These are phyloP conservation scores for Alopecurus myosuroides DNA, from an alignment of 176 grass and related monocot genomes.

Conservation along the genomic window DNA sequence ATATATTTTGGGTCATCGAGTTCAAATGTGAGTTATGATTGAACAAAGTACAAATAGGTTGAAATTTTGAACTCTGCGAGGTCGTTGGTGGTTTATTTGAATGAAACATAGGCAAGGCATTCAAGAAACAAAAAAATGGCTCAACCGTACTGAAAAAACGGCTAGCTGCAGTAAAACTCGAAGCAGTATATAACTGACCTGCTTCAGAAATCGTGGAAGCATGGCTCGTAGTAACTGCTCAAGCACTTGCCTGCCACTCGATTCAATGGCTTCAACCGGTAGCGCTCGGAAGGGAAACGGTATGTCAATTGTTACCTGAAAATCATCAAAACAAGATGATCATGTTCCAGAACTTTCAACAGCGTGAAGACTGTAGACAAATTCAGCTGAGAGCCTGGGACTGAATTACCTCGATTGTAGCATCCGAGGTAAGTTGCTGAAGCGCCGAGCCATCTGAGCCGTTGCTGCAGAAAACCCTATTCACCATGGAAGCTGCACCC, in stretches of 20 bases:
- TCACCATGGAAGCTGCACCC: slow-evolving; percentile 99
- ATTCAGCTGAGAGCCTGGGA: neutral
- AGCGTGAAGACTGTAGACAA: neutral
- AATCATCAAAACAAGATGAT: slow-evolving; percentile 17
- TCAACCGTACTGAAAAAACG: neutral
- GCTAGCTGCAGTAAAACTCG: neutral
- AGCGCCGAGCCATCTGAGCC: slow-evolving; percentile 30
- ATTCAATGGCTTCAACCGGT: slow-evolving; percentile 81
- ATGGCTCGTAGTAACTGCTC: slow-evolving; percentile 72
- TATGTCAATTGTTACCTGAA: slow-evolving; percentile 86
- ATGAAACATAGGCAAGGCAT: neutral
- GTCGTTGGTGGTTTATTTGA: neutral
- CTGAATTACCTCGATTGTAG: slow-evolving; percentile 72
- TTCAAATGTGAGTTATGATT: neutral
- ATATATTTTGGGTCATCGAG: slow-evolving; percentile 1
- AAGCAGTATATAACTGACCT: slow-evolving; percentile 37
- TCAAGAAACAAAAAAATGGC: neutral
- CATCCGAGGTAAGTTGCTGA: slow-evolving; percentile 77
- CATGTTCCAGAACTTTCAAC: neutral
- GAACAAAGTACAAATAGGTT: neutral
- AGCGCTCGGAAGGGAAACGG: slow-evolving; percentile 80
- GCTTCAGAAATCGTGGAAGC: slow-evolving; percentile 90
- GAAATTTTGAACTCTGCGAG: neutral
- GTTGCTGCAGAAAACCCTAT: slow-evolving; percentile 75
- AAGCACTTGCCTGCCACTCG: slow-evolving; percentile 86